Base-by-base conservation (phyloP, 2,329 filamentous ascomycete genomes). In the Colletotrichum trifolii region DNA sequence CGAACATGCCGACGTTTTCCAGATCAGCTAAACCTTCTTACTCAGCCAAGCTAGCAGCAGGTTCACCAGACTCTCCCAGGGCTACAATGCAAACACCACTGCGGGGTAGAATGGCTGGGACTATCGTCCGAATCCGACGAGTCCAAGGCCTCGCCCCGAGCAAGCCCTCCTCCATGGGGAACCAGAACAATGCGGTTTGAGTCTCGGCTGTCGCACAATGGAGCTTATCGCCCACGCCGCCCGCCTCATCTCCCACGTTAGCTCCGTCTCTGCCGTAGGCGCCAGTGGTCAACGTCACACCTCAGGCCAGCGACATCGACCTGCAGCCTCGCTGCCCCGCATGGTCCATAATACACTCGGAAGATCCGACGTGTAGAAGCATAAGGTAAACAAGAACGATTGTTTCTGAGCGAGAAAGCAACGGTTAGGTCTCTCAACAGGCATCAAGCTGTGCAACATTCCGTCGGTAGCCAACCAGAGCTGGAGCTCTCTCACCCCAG, bases 241-340 rank as follows among this genome's bases (percentile, higher is more conserved):
- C 33, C 46, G 46, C 17, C 40, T 17, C 36, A 25, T 4, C 25
- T 25, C 25, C 25, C 25, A 25, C 25, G 25, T 61, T 42, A 35
- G 57, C 46, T 50, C 62, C 25, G 52, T 65, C 62, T 62, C 57
- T 65, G 62, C 58, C 42, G 52, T 53, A 56, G 46, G 34, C 35
- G 35, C 35, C 46, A 17, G 55, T 60, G 50, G 46, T 62, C 58
- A 56, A 50, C 58, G 58, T 62, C 58, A 57, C 50, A 40, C 34
- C 5, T 65, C 59, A n/a, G 25, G 35, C 53, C 40, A 40, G 35
- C 47, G 47, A 17, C 52, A 33, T 39, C 48, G 33, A 35, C 47
- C 63, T 55, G 42, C 40, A 62, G 52, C 63, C 46, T 56, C n/a
- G 34, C 33, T 53, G 47, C 33, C 58, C 63, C 58, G 63, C 63